Base-by-base conservation (phyloP, 768 basidiomycete species). In the Boletus patriciae region DNA sequence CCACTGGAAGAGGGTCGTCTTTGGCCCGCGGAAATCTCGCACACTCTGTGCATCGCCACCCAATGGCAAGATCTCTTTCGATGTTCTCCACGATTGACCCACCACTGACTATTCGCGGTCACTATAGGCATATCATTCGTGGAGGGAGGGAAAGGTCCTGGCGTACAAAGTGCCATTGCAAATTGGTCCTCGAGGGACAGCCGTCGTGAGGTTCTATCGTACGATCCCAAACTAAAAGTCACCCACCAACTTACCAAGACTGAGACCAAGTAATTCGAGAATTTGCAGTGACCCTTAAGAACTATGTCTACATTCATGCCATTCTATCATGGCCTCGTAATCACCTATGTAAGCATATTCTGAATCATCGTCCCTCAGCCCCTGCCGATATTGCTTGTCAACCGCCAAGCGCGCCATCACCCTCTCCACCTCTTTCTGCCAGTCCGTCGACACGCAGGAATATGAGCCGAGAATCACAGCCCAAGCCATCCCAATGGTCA, bases 381-480 rank as follows among this genome's bases (percentile, higher is more conserved):
- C 38, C 38, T 54, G 46, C n/a, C 55, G 46, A 60, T 41, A 23
- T 13, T 3, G 25, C 43, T 77, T 76, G 50, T 83, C 81, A n/a
- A 71, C 75, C 43, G 75, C 78, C 34, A 90, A 57, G 53, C 87
- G 76, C 25, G 75, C 70, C 60, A 68, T 70, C 3, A 84, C 87
- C 66, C 86, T 90, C 61, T 77, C 64, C 12, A 89, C 86, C 70
- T 93, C 87, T 45, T 69, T 69, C 10, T 83, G 66, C 90, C 90
- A 93, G 70, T 93, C 82, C 8, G 88, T 82, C 40, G 72, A 64
- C 10, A 88, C 10, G 54, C 78, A 84, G 8, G 91, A 62, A 62
- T 76, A 77, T 4, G 44, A 37, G 4, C 49, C 58, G 4, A 64
- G 1, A 3, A 60, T 19, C 5, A 49, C 42, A n/a, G 64, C 52